Conservation (phyloP, 129 eudicot species). For the Flaveria ramosissima region DNA sequence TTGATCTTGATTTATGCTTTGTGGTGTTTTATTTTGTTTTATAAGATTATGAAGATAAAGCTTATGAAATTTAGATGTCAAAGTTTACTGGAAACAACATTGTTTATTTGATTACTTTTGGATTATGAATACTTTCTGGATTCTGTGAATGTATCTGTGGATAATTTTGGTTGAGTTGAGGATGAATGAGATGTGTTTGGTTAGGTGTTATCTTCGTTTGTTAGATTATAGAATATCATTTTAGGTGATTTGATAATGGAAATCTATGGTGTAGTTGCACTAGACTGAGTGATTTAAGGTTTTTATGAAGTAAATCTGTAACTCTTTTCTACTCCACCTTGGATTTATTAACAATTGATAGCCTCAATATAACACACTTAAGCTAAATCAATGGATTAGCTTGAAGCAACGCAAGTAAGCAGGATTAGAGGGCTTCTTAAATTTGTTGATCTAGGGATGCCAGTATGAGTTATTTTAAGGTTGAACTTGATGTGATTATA, state of each 20-base stretch:
- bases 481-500: conserved; percentile 2
- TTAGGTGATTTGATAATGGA: background rate
- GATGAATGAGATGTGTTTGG: no score
- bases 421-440: background rate
- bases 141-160: no score
- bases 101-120: no score
- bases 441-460: background rate
- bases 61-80: background rate
- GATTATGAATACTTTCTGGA: no score
- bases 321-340: conserved; percentile 6
- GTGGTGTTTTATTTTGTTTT: no score
- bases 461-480: conserved; percentile 1
- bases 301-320: background rate
- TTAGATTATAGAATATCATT: no score
- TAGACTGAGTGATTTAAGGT: conserved; percentile 9
- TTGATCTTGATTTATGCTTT: no score
- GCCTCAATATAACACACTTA: background rate
- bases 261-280: background rate
- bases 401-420: background rate
- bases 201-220: background rate
- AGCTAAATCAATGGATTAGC: no score
- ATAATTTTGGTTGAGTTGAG: no score
- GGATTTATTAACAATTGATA: conserved; percentile 10
- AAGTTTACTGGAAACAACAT: background rate
- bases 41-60: background rate